Percentiles rank a stretch among this genome's conserved stretches.
phyloP scores from a whole-genome alignment of 176 grass and related monocot species.

The Ananas comosus region DNA sequence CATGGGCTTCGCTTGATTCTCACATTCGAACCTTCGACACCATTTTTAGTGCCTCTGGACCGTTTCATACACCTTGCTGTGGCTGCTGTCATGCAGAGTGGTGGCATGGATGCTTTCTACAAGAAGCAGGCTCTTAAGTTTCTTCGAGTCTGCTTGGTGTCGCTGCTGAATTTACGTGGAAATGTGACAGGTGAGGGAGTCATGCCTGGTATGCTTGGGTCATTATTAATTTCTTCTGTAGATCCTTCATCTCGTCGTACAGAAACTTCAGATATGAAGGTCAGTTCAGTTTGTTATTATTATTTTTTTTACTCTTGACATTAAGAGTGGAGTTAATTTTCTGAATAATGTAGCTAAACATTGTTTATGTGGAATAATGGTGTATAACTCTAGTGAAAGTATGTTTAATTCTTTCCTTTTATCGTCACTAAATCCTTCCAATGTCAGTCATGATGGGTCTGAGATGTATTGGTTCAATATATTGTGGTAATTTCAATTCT shows the following conservation, averaged over 20 bases:
- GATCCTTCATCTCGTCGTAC: constrained; percentile 73
- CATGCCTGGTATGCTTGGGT: constrained; percentile 57
- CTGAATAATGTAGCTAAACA: not conserved
- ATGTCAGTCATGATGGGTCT: too few species aligned
- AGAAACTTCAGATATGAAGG: constrained; percentile 91
- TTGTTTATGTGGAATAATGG: too few species aligned
- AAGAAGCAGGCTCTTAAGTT: constrained; percentile 90
- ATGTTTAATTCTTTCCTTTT: too few species aligned
- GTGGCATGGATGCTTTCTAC: constrained; percentile 81
- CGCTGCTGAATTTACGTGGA: constrained; percentile 79
- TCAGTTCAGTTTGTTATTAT: constrained; percentile 14
- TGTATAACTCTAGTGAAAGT: too few species aligned
- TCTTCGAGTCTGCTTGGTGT: constrained; percentile 69
- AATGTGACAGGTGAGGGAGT: constrained; percentile 75
- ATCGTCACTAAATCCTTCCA: too few species aligned
- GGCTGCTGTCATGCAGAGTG: constrained; percentile 78
- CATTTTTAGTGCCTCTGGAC: constrained; percentile 94
- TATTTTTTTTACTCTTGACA: constrained; percentile 7
- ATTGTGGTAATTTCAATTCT: too few species aligned
- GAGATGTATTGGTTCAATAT: too few species aligned
- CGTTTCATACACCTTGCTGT: constrained; percentile 87
- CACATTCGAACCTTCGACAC: constrained; percentile 95
- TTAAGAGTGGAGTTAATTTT: not conserved
- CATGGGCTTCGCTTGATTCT: constrained; percentile 94
- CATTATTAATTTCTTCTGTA: constrained; percentile 68